Evolutionary conservation across 2,329 filamentous ascomycete genomes (phyloP).

Genomic region (Sarocladium strictum): DNA sequence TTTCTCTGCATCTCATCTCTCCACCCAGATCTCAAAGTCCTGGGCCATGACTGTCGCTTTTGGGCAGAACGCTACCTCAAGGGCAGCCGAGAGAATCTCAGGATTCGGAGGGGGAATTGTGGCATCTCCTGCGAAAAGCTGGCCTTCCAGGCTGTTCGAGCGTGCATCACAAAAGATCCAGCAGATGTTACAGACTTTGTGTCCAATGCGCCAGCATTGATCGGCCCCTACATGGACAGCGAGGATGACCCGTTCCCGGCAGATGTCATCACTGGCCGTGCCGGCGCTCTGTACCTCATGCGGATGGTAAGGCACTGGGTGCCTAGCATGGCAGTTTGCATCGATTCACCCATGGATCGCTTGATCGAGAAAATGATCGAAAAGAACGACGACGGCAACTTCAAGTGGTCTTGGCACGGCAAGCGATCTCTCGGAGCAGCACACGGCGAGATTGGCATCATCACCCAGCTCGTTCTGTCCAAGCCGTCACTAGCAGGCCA

Average conservation of each 20-base stretch:
- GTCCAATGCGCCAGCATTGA: constrained; percentile 28
- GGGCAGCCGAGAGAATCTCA: constrained; percentile 25
- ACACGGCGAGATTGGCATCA: constrained; percentile 63
- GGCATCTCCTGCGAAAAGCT: constrained; percentile 46
- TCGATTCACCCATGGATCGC: constrained; percentile 48
- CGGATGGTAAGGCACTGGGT: constrained; percentile 56
- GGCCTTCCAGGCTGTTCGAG: constrained; percentile 37
- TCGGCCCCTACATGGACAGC: constrained; percentile 19
- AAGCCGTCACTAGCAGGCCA: constrained; percentile 46
- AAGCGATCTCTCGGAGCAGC: constrained; percentile 59
- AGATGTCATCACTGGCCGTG: constrained; percentile 61
- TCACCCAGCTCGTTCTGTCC: constrained; percentile 61
- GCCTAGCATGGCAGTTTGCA: constrained; percentile 37
- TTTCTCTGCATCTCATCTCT: constrained; percentile 42
- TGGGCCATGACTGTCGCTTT: constrained; percentile 32
- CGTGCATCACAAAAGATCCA: constrained; percentile 33
- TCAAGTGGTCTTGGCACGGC: constrained; percentile 57
- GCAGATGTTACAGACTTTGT: constrained; percentile 33
- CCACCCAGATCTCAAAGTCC: constrained; percentile 37
- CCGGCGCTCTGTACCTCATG: constrained; percentile 63
- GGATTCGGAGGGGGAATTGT: constrained; percentile 37
- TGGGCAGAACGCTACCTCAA: constrained; percentile 45
- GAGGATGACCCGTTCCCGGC: constrained; percentile 40
- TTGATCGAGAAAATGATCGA: constrained; percentile 55
- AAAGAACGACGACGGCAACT: constrained; percentile 33